Evolutionary conservation across 75 land plant species (phyloP), one percentile per base, ranked within the genome.

Genomic region (Gnetum montanum): DNA sequence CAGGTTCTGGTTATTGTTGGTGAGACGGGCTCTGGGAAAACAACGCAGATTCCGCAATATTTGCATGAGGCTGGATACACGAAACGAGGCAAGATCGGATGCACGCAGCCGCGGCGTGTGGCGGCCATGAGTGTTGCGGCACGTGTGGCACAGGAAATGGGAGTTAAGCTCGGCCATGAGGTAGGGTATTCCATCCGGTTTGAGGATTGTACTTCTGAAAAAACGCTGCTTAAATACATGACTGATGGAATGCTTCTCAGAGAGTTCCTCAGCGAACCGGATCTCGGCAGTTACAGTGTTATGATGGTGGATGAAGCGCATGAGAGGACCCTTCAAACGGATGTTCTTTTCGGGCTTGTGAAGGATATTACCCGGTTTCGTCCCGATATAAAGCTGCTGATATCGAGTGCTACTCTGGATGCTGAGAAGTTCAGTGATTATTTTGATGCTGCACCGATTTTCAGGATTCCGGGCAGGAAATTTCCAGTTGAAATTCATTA

Each of bases 111-210:
- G 33, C 78, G 99, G 3, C 68, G 99, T 34, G 99, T 95, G 49
- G 99, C 99, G 36, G 99, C 99, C 19, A 95, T 93, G 98, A 93
- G 98, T 69, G 96, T 93, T 44, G 70, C 98, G 43, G 99, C 99
- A 37, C 82, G 99, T 24, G 99, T 95, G 35, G 80, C 99, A 43
- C 85, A 90, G 34, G 99, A 95, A 61, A 83, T 95, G 97, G 88
- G 85, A 7, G 99, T 90, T 25, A 95, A 95, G 62, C 99, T 95
- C 50, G 99, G 98, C 29, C 95, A 85, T 64, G 98, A 93, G 87
- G 96, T 93, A 47, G 98, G 98, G 13, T 95, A 90, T 60, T 90
- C 97, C 0, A 95, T 95, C 26, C 85, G 97, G 36, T 95, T 95
- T 79, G 97, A 95, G 64, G 99, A 95, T 49, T 95, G 99, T 58